Base-by-base conservation (phyloP, 345 rosid genomes). In the Stellera chamaejasme region DNA sequence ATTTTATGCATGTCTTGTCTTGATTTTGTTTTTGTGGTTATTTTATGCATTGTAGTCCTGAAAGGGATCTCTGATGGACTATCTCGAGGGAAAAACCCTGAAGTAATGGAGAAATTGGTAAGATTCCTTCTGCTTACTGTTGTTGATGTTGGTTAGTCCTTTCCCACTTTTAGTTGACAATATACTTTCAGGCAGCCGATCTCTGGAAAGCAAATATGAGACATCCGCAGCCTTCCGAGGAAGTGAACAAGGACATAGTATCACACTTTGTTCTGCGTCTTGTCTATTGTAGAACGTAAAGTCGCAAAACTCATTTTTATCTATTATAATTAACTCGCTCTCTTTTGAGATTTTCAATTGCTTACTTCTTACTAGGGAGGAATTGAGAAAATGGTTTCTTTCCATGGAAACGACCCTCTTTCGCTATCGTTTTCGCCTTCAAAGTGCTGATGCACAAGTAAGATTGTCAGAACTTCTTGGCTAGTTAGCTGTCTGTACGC, bases 271-370 rank as follows among this genome's bases (percentile, higher is more conserved):
- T 82, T 25, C 64, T 92, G 15, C 87, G 96, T 32, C 97, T 88
- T 42, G 96, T 88, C 52, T 86, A 88, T 72, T 88, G 98, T 61
- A 79, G 98, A 78, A 79, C 93, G 96, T 92, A 70, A 75, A 86
- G 62, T 58, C 45, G 4, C 36, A 28, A 19, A 39, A 8, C 11
- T 48, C 25, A 1, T n/a, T 0, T 61, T 19, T 32, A 46, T 16
- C 50, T 58, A 9, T 3, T 59, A 8, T 10, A 41, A 13, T 13
- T 39, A 32, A 19, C 5, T 13, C 25, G 32, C 52, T 2, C 28
- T n/a, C 23, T 43, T 48, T n/a, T 10, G 12, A 46, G 48, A 11
- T 27, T 53, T 16, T 3, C 36, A 23, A 19, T 59, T 56, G 50
- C 3, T 54, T 5, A 51, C 2, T 27, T 39, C 63, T 45, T 54